Base-by-base conservation (phyloP, 2,329 filamentous ascomycete genomes). In the Ophiocordyceps unilateralis region DNA sequence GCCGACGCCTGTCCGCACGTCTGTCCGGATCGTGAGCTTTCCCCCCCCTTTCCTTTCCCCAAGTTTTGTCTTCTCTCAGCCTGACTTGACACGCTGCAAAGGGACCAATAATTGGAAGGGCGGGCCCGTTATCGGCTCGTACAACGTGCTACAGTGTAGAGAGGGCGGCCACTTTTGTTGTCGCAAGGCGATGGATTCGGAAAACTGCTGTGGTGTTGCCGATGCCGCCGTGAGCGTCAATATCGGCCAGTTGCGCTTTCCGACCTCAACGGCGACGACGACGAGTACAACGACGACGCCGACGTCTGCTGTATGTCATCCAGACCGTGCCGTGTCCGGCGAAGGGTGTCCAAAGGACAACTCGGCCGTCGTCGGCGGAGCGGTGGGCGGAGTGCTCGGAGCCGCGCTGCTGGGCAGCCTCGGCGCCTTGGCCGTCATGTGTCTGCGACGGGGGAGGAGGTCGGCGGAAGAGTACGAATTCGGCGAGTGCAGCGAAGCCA, bases 401-500 rank as follows among this genome's bases (percentile, higher is more conserved):
- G 48, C 46, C n/a, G 50, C 47, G 20, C 43, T 53, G 20, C 43
- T 53, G 15, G 50, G 47, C 2, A 49, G 50, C 4, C 43, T 53
- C 4, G 51, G 45, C 7, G 47, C 46, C 3, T 24, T 52, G 10
- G 47, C 43, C 1, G 45, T 47, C 20, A 28, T 52, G 39, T 48
- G 44, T 24, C 36, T 42, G 26, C 40, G 37, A 9, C 32, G 32
- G 26, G 11, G 19, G 9, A 20, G 23, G 14, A n/a, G n/a, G n/a
- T n/a, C n/a, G n/a, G n/a, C n/a, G n/a, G n/a, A n/a, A n/a, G n/a
- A n/a, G n/a, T n/a, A n/a, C n/a, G n/a, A n/a, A n/a, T n/a, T n/a
- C n/a, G n/a, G n/a, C n/a, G n/a, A n/a, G n/a, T n/a, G n/a, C n/a
- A n/a, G n/a, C n/a, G n/a, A n/a, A n/a, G n/a, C n/a, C 24, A 26